Percentiles rank a stretch among this genome's conserved stretches.
Evolutionary conservation across 2,329 filamentous ascomycete genomes (phyloP).

Genomic region (Colletotrichum tropicale): DNA sequence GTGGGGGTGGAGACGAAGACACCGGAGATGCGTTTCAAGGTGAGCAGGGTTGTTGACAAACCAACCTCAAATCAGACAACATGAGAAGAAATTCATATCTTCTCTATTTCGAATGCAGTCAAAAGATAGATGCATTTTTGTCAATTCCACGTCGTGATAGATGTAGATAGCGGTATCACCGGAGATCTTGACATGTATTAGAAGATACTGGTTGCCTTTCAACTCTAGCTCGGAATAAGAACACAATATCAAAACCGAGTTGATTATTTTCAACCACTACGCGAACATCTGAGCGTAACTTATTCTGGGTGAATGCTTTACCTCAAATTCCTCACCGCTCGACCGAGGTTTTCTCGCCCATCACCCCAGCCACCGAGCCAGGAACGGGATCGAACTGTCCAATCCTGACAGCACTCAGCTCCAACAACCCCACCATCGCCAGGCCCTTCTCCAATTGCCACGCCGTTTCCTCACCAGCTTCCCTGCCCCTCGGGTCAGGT

Average conservation of each 20-base stretch:
- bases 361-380: neutral
- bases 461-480: neutral
- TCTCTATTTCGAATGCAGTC: neutral
- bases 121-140: accelerated
- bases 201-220: too few species aligned
- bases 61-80: neutral
- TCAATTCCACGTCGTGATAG: accelerated
- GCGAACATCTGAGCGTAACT: too few species aligned
- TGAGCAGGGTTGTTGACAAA: neutral
- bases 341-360: neutral
- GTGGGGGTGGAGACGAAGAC: neutral
- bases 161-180: neutral
- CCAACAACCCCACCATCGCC: neutral
- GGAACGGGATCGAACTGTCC: neutral
- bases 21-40: neutral
- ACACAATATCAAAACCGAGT: neutral
- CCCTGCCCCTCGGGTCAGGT: neutral
- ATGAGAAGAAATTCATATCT: neutral
- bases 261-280: neutral
- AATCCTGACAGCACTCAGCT: neutral
- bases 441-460: neutral
- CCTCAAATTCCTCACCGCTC: neutral
- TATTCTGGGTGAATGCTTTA: neutral
- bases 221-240: too few species aligned
- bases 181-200: neutral